A percentile compares a stretch with the other conserved stretches of the same genome.
phyloP scores from a whole-genome alignment of 768 basidiomycete genomes.

The Pulveroboletus ravenelii region DNA sequence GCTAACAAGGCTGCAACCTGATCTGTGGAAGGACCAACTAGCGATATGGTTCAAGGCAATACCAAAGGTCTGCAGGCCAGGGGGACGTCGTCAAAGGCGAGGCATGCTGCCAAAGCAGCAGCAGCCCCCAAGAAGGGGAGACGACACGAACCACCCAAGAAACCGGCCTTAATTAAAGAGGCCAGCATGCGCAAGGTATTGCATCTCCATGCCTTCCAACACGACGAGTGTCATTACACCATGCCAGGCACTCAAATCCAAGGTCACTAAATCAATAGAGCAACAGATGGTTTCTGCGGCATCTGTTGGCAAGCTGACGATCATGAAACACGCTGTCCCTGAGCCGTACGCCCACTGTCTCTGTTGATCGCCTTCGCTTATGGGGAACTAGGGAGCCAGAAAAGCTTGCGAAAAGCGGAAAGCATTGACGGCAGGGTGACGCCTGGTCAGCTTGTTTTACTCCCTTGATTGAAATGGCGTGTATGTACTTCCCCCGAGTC shows the following conservation, averaged over 20 bases:
- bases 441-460: not conserved
- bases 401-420: slow-evolving; percentile 14
- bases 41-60: slow-evolving; percentile 71
- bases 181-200: slow-evolving; percentile 73
- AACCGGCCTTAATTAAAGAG: slow-evolving; percentile 64
- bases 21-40: no score
- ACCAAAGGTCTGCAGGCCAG: slow-evolving; percentile 73
- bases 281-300: slow-evolving; percentile 87
- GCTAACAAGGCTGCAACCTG: not conserved
- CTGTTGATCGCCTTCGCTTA: slow-evolving; percentile 1
- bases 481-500: not conserved
- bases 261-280: slow-evolving; percentile 91
- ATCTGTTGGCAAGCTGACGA: slow-evolving; percentile 83
- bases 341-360: slow-evolving; percentile 21
- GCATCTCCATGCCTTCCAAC: not conserved
- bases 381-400: slow-evolving; percentile 16
- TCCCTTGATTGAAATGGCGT: slow-evolving; percentile 2
- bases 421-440: slow-evolving; percentile 11
- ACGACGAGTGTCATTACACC: not conserved
- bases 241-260: slow-evolving; percentile 72
- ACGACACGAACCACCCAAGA: slow-evolving; percentile 78
- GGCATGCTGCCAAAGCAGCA: slow-evolving; percentile 62
- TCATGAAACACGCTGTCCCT: slow-evolving; percentile 69
- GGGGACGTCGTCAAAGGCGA: slow-evolving; percentile 38
- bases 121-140: slow-evolving; percentile 77